These are phyloP conservation scores for Marchantia polymorpha DNA, from an alignment of 225 moss, liverwort and hornwort species.

Conservation along the genomic window DNA sequence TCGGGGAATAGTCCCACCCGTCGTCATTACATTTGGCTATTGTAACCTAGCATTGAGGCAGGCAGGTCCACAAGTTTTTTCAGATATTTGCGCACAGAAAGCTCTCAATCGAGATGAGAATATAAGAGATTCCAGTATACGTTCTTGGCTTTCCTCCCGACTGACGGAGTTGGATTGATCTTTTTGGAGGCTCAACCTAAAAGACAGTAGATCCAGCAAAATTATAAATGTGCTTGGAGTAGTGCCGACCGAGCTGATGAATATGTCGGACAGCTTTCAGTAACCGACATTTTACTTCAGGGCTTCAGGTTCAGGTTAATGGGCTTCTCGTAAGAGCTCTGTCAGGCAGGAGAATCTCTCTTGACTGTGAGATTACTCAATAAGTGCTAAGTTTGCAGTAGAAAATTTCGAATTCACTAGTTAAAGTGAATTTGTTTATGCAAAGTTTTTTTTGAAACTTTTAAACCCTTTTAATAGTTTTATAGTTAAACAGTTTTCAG, in stretches of 20 bases:
- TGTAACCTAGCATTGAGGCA: background rate
- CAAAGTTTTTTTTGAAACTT: no score
- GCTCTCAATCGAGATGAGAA: no score
- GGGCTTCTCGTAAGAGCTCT: constrained; percentile 7
- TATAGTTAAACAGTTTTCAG: no score
- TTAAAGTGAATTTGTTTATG: no score
- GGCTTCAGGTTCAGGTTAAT: background rate
- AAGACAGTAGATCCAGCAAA: background rate
- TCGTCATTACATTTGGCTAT: background rate
- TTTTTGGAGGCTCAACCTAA: background rate
- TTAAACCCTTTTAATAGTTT: no score
- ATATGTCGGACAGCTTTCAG: constrained; percentile 5
- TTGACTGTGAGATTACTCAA: background rate
- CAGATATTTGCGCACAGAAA: no score
- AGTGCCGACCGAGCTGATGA: background rate
- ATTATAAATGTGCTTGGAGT: background rate
- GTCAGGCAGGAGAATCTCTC: constrained; percentile 3
- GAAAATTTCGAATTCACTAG: no score
- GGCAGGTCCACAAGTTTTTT: no score
- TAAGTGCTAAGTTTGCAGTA: no score
- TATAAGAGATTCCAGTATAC: no score
- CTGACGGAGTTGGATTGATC: background rate
- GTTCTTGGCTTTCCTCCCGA: background rate
- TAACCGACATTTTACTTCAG: background rate
- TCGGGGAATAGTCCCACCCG: no score